Evolutionary conservation across 75 land plant genomes (phyloP), one percentile per base, ranked within the genome.

Genomic region (Cunninghamia lanceolata): DNA sequence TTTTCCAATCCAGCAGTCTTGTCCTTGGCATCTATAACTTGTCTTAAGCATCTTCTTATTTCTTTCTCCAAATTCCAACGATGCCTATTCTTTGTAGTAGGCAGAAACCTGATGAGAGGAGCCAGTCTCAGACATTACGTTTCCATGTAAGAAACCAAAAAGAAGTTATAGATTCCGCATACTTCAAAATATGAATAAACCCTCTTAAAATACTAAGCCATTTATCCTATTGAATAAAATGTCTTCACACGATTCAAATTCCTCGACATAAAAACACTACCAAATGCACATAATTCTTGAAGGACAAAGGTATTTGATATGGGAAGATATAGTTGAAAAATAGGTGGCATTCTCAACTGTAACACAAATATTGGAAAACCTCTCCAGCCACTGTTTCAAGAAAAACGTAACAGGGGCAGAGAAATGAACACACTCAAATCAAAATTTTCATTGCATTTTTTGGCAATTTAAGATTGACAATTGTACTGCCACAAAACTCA

Each of bases 71-170:
- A 35, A 75, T 84, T 90, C 92, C 93, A 87, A 3, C 87, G 88
- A 3, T 59, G 86, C 56, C 84, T 87, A 86, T 97, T 97, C 85
- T 54, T 88, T 79, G 77, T 88, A 9, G 99, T 96, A 1, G 99
- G 99, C 0, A 95, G 71, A 34, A 92, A 93, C 84, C 99, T 90
- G 30, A 35, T 46, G 38, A 82, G 38, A 82, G 2, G 13, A 47
- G 52, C 11, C 1, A 45, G 9, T 8, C 46, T 45, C 46, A 45
- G 46, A 45, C 46, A 8, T 45, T 45, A 45, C 46, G 2, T 45
- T 10, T 47, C 52, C 9, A 47, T 47, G 52, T 52, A 2, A 35
- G 34, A 43, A 35, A 46, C 14, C 34, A 43, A 34, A 63, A 54
- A 9, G 30, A 80, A 38, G 11, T 78, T 78, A 1, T 54, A 17